A percentile compares a stretch with the other conserved stretches of the same genome.
Conservation (phyloP, 1,284 basidiomycete species). For the Moesziomyces sp. region DNA sequence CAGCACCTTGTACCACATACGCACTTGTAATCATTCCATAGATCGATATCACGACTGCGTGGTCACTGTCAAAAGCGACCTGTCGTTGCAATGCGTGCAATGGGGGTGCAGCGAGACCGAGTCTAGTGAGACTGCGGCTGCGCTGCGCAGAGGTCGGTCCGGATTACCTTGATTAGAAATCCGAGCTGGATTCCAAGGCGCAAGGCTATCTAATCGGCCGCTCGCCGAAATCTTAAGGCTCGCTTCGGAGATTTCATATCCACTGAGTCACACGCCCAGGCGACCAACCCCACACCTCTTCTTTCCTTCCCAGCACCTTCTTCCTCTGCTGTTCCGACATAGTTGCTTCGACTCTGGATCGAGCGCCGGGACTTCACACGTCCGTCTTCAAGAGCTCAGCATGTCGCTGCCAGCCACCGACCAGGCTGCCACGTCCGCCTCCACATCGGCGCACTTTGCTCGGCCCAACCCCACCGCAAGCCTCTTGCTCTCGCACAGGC, state of each 20-base stretch:
- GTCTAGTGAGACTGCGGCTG: too few relatives aligned
- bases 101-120: too few relatives aligned
- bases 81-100: too few relatives aligned
- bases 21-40: slow-evolving; percentile 1
- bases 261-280: background rate
- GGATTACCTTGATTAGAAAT: slow-evolving; percentile 30
- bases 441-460: slow-evolving; percentile 17
- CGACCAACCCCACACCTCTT: background rate
- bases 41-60: too few relatives aligned
- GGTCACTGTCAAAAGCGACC: too few relatives aligned
- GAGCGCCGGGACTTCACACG: background rate
- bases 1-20: slow-evolving; percentile 30
- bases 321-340: background rate
- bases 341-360: background rate
- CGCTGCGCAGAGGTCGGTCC: too few relatives aligned
- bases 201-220: slow-evolving; percentile 34
- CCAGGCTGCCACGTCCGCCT: background rate
- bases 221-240: background rate
- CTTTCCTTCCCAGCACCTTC: background rate
- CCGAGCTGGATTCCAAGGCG: slow-evolving; percentile 1
- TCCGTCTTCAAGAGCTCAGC: background rate
- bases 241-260: background rate
- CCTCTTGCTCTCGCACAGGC: slow-evolving; percentile 49
- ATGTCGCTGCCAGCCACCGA: slow-evolving; percentile 4
- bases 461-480: slow-evolving; percentile 42